phyloP scores from a whole-genome alignment of 257 asterid species.

The Solanum medicagineum region DNA sequence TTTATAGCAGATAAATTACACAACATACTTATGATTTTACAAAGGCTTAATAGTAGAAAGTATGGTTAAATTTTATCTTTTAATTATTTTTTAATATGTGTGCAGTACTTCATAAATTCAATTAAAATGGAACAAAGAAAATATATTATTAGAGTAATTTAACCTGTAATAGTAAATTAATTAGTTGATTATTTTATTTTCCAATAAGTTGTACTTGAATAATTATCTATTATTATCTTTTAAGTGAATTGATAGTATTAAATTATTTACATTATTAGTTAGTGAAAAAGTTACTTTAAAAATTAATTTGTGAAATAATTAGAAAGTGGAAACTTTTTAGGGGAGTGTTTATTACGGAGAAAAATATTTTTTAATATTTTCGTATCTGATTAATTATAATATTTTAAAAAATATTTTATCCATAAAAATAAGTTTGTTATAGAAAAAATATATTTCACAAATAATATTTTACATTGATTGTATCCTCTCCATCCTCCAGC shows the following conservation, averaged over 20 bases:
- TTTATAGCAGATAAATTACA: too few relatives aligned
- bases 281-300: background rate
- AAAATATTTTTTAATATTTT: background rate
- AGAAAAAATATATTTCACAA: background rate
- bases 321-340: background rate
- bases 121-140: too few relatives aligned
- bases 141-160: background rate
- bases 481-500: accelerated
- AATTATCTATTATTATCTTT: background rate
- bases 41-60: too few relatives aligned
- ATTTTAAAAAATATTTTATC: background rate
- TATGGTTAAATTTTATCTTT: too few relatives aligned
- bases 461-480: background rate
- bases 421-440: background rate
- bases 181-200: background rate
- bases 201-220: background rate
- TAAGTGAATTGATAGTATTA: background rate
- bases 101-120: too few relatives aligned
- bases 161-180: background rate
- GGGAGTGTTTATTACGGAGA: background rate
- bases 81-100: too few relatives aligned
- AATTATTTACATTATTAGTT: background rate
- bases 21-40: too few relatives aligned
- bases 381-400: background rate
- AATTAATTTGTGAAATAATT: background rate